A percentile compares a stretch with the other conserved stretches of the same genome.
These are phyloP conservation scores for Alternaria brassicae DNA, from an alignment of 2,329 filamentous ascomycete species.

Conservation along the genomic window DNA sequence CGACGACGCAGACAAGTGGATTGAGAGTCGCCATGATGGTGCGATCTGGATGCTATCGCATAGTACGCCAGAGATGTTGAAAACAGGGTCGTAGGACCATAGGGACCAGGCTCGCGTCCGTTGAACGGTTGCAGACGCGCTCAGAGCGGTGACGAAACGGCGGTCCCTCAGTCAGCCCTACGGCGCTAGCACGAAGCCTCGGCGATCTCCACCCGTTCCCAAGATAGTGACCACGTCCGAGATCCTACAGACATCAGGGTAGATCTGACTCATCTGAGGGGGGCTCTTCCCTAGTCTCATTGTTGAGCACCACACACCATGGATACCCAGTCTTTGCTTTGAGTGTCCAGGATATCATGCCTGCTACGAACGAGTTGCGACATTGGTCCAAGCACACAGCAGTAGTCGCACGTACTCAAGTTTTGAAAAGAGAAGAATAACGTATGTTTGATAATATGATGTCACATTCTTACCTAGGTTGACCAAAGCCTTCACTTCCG, in stretches of 20 bases:
- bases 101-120: conserved; percentile 24
- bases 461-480: conserved; percentile 23
- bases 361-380: not conserved
- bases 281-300: too few species aligned
- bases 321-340: not conserved
- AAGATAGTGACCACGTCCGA: not conserved
- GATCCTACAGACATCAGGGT: not conserved
- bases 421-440: conserved; percentile 10
- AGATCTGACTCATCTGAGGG: not conserved
- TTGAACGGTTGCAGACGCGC: conserved; percentile 25
- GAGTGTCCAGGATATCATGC: not conserved
- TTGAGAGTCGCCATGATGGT: conserved; percentile 50
- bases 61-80: not conserved
- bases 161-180: conserved; percentile 28
- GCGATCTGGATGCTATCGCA: conserved; percentile 17
- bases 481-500: conserved; percentile 10
- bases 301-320: not conserved
- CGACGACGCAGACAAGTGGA: conserved; percentile 58
- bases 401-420: not conserved
- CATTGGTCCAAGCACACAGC: not conserved
- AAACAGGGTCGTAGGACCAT: conserved; percentile 7
- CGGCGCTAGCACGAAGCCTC: conserved; percentile 19
- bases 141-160: conserved; percentile 34
- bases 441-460: conserved; percentile 15
- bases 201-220: conserved; percentile 9